Base-by-base conservation (phyloP, 164 flowering plant genomes). In the Brasenia schreberi region DNA sequence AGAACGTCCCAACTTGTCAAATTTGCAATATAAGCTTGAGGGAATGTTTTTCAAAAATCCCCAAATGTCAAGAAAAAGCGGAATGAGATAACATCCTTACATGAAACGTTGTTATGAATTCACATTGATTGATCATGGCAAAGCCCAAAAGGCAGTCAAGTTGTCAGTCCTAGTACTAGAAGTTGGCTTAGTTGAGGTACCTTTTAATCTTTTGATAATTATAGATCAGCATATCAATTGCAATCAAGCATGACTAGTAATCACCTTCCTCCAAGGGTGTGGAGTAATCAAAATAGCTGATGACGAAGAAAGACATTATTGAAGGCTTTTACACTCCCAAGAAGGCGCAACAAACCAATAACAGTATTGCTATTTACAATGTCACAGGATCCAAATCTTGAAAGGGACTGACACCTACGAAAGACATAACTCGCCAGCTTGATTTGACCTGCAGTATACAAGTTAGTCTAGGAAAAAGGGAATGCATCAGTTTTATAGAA, bases 291-390 rank as follows among this genome's bases (percentile, higher is more conserved):
- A 77, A 91, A 94, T 66, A 94, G 68, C 73, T 91, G 73, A 76
- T 94, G 96, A 53, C 99, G 95, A 74, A 94, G 92, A 69, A 70
- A 78, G 65, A 86, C 81, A 81, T 91, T 94, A 72, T 87, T 87
- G 76, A 83, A 94, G 42, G 90, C 86, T 66, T 77, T 74, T 17
- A 81, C 87, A 66, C 97, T 81, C 71, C 86, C 95, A 67, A 94
- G 90, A 53, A 86, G 67, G 67, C 80, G 76, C 63, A 94, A 88
- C 75, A 94, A 73, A 64, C 87, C 72, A 58, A 87, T 81, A 49
- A 94, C 87, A 52, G 90, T 91, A 53, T 75, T 67, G 66, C 77
- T 79, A 60, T 76, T 76, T 27, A 87, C 64, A 18, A 71, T 78
- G 74, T 75, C 76, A 68, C 66, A 67, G 67, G 64, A 69, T 71